Evolutionary conservation across 2,329 filamentous ascomycete genomes (phyloP).

Genomic region (Pseudopyricularia javanii): DNA sequence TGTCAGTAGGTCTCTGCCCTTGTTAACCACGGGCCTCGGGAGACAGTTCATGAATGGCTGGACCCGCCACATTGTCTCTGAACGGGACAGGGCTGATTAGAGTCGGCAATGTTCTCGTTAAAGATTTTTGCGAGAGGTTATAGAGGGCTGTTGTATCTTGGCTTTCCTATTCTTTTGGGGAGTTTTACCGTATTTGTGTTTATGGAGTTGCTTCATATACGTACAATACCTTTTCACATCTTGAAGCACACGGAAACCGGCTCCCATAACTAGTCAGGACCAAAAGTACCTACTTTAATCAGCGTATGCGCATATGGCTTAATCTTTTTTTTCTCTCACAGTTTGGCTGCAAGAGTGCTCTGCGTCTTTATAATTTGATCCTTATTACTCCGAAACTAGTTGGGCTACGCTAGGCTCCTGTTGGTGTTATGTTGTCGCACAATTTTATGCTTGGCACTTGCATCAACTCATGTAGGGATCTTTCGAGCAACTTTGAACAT

Average conservation of each 20-base stretch:
- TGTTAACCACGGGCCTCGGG: no score
- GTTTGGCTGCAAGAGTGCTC: no score
- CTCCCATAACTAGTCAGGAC: background rate
- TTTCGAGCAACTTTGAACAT: no score
- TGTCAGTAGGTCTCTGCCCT: no score
- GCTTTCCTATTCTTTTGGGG: background rate
- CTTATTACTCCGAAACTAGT: no score
- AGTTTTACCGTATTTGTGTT: background rate
- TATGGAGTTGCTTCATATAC: background rate
- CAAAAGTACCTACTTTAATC: background rate
- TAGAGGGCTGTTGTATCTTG: background rate
- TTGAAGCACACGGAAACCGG: background rate
- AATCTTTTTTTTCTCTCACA: no score
- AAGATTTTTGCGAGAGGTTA: background rate
- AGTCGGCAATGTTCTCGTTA: background rate
- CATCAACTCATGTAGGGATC: no score
- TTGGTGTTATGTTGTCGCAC: no score
- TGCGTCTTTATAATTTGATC: no score
- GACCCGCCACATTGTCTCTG: background rate
- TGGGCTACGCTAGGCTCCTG: no score
- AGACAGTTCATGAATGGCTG: background rate
- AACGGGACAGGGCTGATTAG: background rate
- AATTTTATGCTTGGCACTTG: no score
- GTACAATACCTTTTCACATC: background rate
- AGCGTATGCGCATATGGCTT: background rate